These are phyloP conservation scores for Diplodia scrobiculata DNA, from an alignment of 2,329 filamentous ascomycete genomes.

Conservation along the genomic window DNA sequence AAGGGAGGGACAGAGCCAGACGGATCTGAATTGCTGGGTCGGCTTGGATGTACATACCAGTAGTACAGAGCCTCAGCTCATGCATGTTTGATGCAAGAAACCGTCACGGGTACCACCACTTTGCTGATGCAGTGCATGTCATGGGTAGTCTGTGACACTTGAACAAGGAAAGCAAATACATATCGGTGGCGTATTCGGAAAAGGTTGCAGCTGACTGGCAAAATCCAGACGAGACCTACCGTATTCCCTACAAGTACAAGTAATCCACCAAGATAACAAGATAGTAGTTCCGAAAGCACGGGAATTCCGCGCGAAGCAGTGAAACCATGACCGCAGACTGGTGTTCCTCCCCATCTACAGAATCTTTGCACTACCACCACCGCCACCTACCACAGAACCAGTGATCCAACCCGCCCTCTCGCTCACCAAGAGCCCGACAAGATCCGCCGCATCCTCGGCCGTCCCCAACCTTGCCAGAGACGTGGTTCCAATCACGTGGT, in stretches of 20 bases:
- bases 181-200: not conserved
- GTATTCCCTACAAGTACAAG: not conserved
- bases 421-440: conserved; percentile 56
- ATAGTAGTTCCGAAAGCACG: too few relatives aligned
- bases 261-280: too few relatives aligned
- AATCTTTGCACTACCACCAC: conserved; percentile 39
- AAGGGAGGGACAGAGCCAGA: not conserved
- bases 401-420: conserved; percentile 44
- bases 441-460: conserved; percentile 64
- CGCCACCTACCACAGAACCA: conserved; percentile 43
- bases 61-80: not conserved
- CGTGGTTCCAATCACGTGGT: conserved; percentile 30
- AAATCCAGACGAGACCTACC: not conserved
- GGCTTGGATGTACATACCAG: not conserved
- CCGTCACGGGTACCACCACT: not conserved
- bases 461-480: conserved; percentile 36
- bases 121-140: not conserved
- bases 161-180: not conserved
- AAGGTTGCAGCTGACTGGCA: not conserved
- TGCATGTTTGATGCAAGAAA: not conserved
- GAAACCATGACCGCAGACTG: too few relatives aligned
- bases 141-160: not conserved
- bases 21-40: not conserved
- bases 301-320: too few relatives aligned
- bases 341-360: conserved; percentile 26